These are phyloP conservation scores for Nitzschia putrida DNA, from an alignment of 108 stramenopile species.

Conservation along the genomic window DNA sequence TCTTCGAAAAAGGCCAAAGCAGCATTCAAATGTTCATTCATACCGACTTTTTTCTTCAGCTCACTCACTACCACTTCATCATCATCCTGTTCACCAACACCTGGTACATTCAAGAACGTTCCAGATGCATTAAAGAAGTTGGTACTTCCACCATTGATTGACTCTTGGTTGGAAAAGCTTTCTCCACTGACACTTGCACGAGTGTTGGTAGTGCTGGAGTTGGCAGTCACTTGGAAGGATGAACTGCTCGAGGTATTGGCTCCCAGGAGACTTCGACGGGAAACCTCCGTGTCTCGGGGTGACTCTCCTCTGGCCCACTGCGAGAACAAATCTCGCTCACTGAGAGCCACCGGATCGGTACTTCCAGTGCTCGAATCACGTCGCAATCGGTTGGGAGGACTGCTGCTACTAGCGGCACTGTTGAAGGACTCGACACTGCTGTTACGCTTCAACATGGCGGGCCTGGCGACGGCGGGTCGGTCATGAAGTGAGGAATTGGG, in stretches of 20 bases:
- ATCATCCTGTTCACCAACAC: constrained; percentile 37
- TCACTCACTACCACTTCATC: constrained; percentile 80
- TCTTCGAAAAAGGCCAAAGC: constrained; percentile 73
- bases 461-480: neutral
- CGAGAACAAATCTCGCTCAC: constrained; percentile 38
- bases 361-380: constrained; percentile 13
- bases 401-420: neutral
- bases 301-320: constrained; percentile 42
- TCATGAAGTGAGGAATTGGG: neutral
- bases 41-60: constrained; percentile 76
- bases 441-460: neutral
- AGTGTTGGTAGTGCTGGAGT: constrained; percentile 3
- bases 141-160: neutral
- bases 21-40: constrained; percentile 81
- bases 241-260: neutral
- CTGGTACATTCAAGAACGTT: constrained; percentile 25
- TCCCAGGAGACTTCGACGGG: neutral
- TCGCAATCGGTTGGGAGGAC: neutral
- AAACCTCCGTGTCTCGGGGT: neutral
- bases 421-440: constrained; percentile 3
- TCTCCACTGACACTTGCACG: neutral
- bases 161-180: neutral
- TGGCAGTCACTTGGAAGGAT: neutral
- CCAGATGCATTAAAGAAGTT: constrained; percentile 25
- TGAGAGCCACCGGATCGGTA: constrained; percentile 6